Base-by-base conservation (phyloP, 768 basidiomycete genomes). In the Butyriboletus loyo region DNA sequence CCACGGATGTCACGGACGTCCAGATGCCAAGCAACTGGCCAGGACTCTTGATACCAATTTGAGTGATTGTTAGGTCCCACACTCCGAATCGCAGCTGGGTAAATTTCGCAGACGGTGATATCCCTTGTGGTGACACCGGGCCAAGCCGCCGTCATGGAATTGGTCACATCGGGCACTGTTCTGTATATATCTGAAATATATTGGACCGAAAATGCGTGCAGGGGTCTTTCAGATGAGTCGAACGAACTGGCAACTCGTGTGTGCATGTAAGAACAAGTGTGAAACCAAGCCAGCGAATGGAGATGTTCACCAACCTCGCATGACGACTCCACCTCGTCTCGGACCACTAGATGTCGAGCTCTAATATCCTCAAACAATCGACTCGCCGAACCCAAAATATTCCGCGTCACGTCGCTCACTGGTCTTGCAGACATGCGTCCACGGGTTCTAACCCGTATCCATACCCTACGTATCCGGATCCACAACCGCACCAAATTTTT, bases 401-500 rank as follows among this genome's bases (percentile, higher is more conserved):
- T 27, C 39, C 59, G 44, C 32, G 41, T 31, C 46, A 30, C 34
- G n/a, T 49, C 34, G 27, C 31, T 45, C 46, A 38, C 34, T 45
- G 17, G 22, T 50, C 50, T 22, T 58, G 62, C 37, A 59, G 59
- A n/a, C 52, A 51, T 43, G 58, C 57, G 1, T 61, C 59, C 32
- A 59, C 56, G 10, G 53, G 58, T 56, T 52, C 53, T 62, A 62
- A 73, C 54, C 66, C 64, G 19, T 84, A 72, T 62, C 82, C 83
- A 17, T 85, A 75, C 49, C 83, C 83, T 11, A 59, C 69, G 1
- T 72, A 74, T 43, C 61, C 70, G 22, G 73, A 79, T 61, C 83
- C 83, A 7, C 81, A 77, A 19, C 81, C 84, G 2, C 78, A 84
- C 61, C 80, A 84, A 63, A 80, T 85, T 39, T 85, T 85, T 57